These are phyloP conservation scores for Ceratobasidium sp. DNA, from an alignment of 1,284 basidiomycete species.

Conservation along the genomic window DNA sequence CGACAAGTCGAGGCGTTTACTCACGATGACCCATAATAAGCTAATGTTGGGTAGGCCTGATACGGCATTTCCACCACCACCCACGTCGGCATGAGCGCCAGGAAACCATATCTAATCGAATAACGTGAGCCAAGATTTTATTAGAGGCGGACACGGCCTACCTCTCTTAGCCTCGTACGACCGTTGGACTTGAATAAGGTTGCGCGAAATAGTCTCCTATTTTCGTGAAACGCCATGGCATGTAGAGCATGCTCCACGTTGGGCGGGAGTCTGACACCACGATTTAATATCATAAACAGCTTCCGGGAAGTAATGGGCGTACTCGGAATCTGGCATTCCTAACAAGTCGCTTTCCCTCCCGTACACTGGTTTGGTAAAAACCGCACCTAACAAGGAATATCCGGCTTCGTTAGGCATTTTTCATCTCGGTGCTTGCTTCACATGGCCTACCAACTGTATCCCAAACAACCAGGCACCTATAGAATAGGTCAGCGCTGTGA, in stretches of 20 bases:
- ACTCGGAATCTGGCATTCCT: constrained; percentile 35
- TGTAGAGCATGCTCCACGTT: constrained; percentile 45
- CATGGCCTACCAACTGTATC: constrained; percentile 24
- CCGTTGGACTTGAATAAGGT: constrained; percentile 26
- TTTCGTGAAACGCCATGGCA: constrained; percentile 44
- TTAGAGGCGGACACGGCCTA: not conserved
- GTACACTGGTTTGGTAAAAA: not conserved
- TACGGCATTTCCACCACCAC: constrained; percentile 22
- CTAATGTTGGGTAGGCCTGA: constrained; percentile 16
- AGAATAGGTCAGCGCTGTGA: not conserved
- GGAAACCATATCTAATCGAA: constrained; percentile 36
- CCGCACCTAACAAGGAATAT: constrained; percentile 7
- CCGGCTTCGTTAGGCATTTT: no score
- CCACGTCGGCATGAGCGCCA: constrained; percentile 45
- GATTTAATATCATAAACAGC: not conserved
- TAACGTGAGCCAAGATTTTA: no score
- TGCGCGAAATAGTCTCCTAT: constrained; percentile 27
- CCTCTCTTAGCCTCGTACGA: constrained; percentile 35
- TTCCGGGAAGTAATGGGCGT: no score
- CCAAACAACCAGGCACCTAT: constrained; percentile 31
- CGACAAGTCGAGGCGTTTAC: not conserved
- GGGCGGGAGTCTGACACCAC: constrained; percentile 10
- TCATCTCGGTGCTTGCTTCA: not conserved
- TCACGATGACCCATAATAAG: constrained; percentile 34
- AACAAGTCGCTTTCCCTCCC: not conserved